Evolutionary conservation across 805 yeast species (phyloP), one percentile per base, ranked within the genome.

Genomic region (Spathaspora girioi): DNA sequence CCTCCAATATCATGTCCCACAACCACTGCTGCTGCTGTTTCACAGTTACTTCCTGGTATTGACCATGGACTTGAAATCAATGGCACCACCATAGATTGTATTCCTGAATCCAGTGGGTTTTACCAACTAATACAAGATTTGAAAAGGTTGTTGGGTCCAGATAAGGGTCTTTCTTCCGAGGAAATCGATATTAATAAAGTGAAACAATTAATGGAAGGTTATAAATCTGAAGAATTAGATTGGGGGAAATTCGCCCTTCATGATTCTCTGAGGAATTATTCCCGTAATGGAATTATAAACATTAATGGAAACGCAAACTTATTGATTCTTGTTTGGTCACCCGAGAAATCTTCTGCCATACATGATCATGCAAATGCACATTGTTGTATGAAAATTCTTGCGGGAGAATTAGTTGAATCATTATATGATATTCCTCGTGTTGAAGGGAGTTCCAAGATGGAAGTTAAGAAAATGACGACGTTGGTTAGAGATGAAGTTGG

Each of bases 361-460:
- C 93, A 86, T 63, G 89, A 85, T 65, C 93, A 86, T 59, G 88
- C 90, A 18, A 75, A 79, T 50, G 89, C 91, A 11, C 90, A 86
- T 67, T 86, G 93, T 66, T 77, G 85, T 54, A 85, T 86, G 83
- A 86, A 86, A 65, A 72, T 86, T 44, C 70, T 86, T 54, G 71
- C 78, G 57, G 92, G 92, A 7, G 64, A 68, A 29, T 70, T 86
- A 46, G 67, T 68, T 11, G 93, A 86, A 65, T 75, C 79, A 8
- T 67, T 83, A 18, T 85, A 80, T 58, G 80, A 77, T 35, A 64
- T 73, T 52, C 87, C 87, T 2, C 55, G 55, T 6, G 58, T 60
- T 1, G 70, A 66, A 48, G 66, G 26, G 26, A 23, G 26, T 23
- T 23, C 65, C 18, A 48, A 56, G 26, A 57, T 70, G 57, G 50